Base-by-base conservation (phyloP, 345 rosid genomes). In the Eutrema yunnanense region DNA sequence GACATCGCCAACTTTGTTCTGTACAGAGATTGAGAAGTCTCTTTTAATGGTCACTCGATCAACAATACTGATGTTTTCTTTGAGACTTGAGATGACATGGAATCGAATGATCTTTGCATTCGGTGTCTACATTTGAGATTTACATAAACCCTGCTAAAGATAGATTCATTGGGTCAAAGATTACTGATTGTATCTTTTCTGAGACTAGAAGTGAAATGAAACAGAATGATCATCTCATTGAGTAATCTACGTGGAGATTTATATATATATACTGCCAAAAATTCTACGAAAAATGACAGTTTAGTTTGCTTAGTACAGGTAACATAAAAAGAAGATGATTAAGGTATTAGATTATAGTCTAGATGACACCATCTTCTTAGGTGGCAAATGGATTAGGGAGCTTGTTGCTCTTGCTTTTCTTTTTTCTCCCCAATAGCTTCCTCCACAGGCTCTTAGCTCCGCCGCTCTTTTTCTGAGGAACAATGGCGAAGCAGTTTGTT, bases 401-500 rank as follows among this genome's bases (percentile, higher is more conserved):
- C 65, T 78, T 86, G 80, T 82, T 82, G 83, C 70, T 78, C 51
- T 53, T 74, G 22, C 78, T 51, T 78, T 76, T 87, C 72, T 69
- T 90, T 71, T 82, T 95, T 65, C 81, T 87, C 82, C 94, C 79
- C 30, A 86, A 63, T 29, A 94, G 76, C 82, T 78, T 90, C 65
- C 79, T 90, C 99, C 93, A 95, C 51, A 90, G 78, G 77, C 81
- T 82, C 61, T 76, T 84, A 37, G 47, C 80, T 22, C 79, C 67
- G 8, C 82, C 73, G 38, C 11, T 66, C 67, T 81, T 92, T 77
- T 80, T 86, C 78, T 82, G 72, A 10, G 88, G 90, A 65, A 85
- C 88, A 54, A 92, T 71, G 26, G 90, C 84, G 33, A 85, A 74
- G 29, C 90, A 74, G 71, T 64, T 86, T 22, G 67, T 34, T 14